Conservation (phyloP, 139 green algal genomes). For the Coccomyxa sp. region DNA sequence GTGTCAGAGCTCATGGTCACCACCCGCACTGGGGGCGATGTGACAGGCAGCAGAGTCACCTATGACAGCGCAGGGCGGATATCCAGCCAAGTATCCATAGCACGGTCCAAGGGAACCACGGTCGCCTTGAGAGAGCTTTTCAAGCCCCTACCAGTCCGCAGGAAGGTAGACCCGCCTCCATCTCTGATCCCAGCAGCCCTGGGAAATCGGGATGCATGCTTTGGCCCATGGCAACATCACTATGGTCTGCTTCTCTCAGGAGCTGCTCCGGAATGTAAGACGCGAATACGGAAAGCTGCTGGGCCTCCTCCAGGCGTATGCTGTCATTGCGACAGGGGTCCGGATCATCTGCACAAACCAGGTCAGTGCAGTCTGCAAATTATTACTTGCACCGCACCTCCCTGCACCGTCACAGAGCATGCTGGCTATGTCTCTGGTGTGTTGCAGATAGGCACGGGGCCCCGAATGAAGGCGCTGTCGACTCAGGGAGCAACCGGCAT, state of each 20-base stretch:
- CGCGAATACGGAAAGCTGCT: slow-evolving; percentile 78
- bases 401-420: no score
- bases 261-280: slow-evolving; percentile 79
- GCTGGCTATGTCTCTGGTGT: no score
- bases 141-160: slow-evolving; percentile 78
- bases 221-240: neutral
- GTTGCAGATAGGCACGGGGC: slow-evolving; percentile 46
- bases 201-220: neutral
- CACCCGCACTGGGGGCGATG: slow-evolving; percentile 71
- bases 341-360: slow-evolving; percentile 69
- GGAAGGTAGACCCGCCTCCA: slow-evolving; percentile 44
- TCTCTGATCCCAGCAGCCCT: neutral
- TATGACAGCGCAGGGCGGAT: slow-evolving; percentile 63
- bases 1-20: slow-evolving; percentile 66
- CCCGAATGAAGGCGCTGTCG: slow-evolving; percentile 57
- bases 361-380: slow-evolving; percentile 10
- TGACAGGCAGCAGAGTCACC: slow-evolving; percentile 47
- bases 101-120: slow-evolving; percentile 83
- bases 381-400: no score
- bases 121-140: slow-evolving; percentile 85
- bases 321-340: slow-evolving; percentile 51
- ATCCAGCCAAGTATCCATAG: slow-evolving; percentile 27
- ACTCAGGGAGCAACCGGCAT: slow-evolving; percentile 38
- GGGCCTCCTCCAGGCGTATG: slow-evolving; percentile 65
- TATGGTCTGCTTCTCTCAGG: slow-evolving; percentile 15